Evolutionary conservation across 345 rosid species (phyloP).

Genomic region (Schrenkiella parvula): DNA sequence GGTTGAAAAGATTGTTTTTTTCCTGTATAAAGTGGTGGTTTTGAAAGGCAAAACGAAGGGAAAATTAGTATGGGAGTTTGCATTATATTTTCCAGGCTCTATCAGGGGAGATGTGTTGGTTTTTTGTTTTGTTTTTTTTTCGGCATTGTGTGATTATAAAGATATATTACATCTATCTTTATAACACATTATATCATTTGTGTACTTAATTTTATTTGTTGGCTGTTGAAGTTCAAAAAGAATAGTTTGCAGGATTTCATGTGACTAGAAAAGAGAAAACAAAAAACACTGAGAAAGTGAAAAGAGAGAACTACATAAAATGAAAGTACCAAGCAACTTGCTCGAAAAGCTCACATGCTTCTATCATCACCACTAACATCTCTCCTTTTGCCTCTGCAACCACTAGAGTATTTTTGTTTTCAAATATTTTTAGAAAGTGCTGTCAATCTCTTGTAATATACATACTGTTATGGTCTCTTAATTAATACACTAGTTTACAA

Average conservation of each 20-base stretch:
- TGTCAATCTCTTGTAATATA: neutral
- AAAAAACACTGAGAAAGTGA: conserved; percentile 14
- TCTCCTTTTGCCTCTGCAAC: neutral
- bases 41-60: neutral
- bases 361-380: neutral
- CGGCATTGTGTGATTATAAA: neutral
- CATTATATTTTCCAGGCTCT: neutral
- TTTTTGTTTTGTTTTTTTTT: neutral
- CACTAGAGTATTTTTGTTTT: neutral
- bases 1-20: neutral
- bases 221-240: neutral
- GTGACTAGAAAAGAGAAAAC: neutral
- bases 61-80: neutral
- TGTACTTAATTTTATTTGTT: neutral
- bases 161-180: neutral
- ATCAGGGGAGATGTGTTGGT: neutral
- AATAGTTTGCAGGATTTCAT: conserved; percentile 18
- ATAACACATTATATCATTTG: neutral
- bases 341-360: conserved; percentile 18
- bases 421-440: neutral
- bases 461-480: neutral
- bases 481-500: neutral
- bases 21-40: neutral
- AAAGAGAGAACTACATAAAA: neutral
- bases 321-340: conserved; percentile 16